Percentiles rank a stretch among this genome's conserved stretches.
Conservation (phyloP, 1,284 basidiomycete genomes). For the Papiliotrema flavescens region DNA sequence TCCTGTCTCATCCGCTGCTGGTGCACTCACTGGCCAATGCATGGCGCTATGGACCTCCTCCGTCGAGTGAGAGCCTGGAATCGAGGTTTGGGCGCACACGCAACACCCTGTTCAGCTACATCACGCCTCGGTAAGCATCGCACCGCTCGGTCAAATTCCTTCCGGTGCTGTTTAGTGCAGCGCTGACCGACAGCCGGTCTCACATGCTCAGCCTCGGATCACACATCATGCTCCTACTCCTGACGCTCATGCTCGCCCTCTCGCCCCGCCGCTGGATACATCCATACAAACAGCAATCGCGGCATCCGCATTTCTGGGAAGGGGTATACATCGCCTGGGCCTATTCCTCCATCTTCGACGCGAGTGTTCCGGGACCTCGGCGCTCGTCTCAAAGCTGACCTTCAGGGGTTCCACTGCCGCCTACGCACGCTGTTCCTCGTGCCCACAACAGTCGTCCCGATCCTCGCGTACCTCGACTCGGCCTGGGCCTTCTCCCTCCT, state of each 20-base stretch:
- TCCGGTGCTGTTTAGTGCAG: background rate
- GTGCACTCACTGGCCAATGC: slow-evolving; percentile 13
- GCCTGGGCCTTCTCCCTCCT: slow-evolving; percentile 13
- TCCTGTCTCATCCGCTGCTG: slow-evolving; percentile 22
- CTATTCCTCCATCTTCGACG: slow-evolving; percentile 1
- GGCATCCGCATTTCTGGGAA: slow-evolving; percentile 2
- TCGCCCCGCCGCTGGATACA: slow-evolving; percentile 10
- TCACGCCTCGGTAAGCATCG: slow-evolving; percentile 8
- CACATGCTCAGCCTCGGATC: slow-evolving; percentile 17
- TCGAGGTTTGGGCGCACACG: background rate
- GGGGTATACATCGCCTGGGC: slow-evolving; percentile 15
- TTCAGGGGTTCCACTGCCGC: background rate
- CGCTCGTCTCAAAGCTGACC: background rate
- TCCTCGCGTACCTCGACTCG: slow-evolving; percentile 6
- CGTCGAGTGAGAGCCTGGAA: background rate
- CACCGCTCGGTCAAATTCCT: no score
- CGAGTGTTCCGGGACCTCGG: background rate
- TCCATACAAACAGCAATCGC: slow-evolving; percentile 7
- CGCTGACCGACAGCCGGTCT: slow-evolving; percentile 8
- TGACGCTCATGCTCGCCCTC: slow-evolving; percentile 15
- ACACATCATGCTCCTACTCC: slow-evolving; percentile 9
- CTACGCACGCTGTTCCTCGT: slow-evolving; percentile 5
- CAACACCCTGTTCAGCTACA: background rate
- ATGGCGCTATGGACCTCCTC: slow-evolving; percentile 10
- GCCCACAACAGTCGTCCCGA: slow-evolving; percentile 7